Conservation (phyloP, 2,329 filamentous ascomycete genomes). For the Neopestalotiopsis sp. region DNA sequence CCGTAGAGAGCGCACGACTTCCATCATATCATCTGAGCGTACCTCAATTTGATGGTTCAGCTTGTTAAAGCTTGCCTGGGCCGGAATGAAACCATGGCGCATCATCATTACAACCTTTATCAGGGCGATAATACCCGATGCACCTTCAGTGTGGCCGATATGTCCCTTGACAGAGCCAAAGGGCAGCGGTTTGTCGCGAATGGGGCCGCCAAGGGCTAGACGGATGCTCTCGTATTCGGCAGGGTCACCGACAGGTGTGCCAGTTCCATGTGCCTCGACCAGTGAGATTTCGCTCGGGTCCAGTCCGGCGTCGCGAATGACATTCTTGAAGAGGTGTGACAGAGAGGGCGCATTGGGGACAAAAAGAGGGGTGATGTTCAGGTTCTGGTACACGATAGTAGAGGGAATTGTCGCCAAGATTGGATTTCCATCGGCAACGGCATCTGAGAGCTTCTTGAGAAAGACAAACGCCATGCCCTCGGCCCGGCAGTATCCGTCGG, state of each 20-base stretch:
- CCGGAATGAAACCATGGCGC: slow-evolving; percentile 16
- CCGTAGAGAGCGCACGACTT: too few relatives aligned
- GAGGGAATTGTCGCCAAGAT: slow-evolving; percentile 49
- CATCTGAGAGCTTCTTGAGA: slow-evolving; percentile 55
- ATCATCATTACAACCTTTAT: slow-evolving; percentile 29
- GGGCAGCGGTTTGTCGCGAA: slow-evolving; percentile 26
- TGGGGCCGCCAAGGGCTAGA: slow-evolving; percentile 22
- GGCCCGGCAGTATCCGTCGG: slow-evolving; percentile 60
- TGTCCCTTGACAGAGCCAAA: slow-evolving; percentile 35
- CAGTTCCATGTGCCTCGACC: slow-evolving; percentile 50
- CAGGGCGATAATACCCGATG: slow-evolving; percentile 25
- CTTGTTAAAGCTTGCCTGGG: slow-evolving; percentile 22
- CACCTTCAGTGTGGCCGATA: slow-evolving; percentile 26
- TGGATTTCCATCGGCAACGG: slow-evolving; percentile 54
- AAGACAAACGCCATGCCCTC: slow-evolving; percentile 55
- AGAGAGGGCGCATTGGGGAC: slow-evolving; percentile 39
- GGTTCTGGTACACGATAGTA: slow-evolving; percentile 42
- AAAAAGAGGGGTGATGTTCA: slow-evolving; percentile 32
- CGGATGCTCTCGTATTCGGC: too few relatives aligned
- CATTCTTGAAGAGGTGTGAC: slow-evolving; percentile 36
- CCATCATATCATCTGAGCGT: too few relatives aligned
- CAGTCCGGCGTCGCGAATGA: slow-evolving; percentile 40
- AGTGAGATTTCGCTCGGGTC: slow-evolving; percentile 32
- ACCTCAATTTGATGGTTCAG: neutral
- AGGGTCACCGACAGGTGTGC: slow-evolving; percentile 32